Evolutionary conservation across 2,329 filamentous ascomycete genomes (phyloP), one percentile per base, ranked within the genome.

Genomic region (Xylariaceae sp.): DNA sequence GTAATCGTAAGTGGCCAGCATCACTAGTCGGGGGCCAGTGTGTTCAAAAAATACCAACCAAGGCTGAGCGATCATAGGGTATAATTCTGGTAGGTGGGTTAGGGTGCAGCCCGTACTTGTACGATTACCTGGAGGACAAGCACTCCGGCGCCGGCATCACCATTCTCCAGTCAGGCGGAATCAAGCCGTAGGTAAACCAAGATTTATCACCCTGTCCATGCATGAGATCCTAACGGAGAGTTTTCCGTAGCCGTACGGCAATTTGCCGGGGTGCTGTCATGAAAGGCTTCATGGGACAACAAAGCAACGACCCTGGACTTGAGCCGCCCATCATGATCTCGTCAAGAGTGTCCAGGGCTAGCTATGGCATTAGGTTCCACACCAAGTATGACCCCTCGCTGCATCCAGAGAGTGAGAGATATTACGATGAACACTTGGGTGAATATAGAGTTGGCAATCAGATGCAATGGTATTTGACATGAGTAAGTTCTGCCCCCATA

Each of bases 31-130:
- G n/a, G n/a, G n/a, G n/a, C n/a, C n/a, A n/a, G n/a, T n/a, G n/a
- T n/a, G 27, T 32, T 13, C n/a, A 9, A 9, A n/a, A n/a, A n/a
- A n/a, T n/a, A n/a, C n/a, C n/a, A n/a, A n/a, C n/a, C n/a, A n/a
- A n/a, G n/a, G 12, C 34, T 37, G 5, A 41, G 3, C 17, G 3
- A 18, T 3, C 18, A 5, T 9, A 42, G 40, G 35, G 40, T 14
- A 38, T 42, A 3, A 31, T 42, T 24, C 13, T 42, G 8, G 40
- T 42, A 5, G 40, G 40, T 8, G 40, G 40, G 7, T 15, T 42
- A 15, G 35, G 40, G 2, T 9, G 16, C 8, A 38, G 40, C 9
- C 40, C 35, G 2, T 38, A 42, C 31, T 31, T 42, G 12, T 34
- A 42, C 16, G 40, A 38, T 9, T 27, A 34, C n/a, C 27, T 29